Base-by-base conservation (phyloP, 306 rosid genomes). In the Rubus idaeus region DNA sequence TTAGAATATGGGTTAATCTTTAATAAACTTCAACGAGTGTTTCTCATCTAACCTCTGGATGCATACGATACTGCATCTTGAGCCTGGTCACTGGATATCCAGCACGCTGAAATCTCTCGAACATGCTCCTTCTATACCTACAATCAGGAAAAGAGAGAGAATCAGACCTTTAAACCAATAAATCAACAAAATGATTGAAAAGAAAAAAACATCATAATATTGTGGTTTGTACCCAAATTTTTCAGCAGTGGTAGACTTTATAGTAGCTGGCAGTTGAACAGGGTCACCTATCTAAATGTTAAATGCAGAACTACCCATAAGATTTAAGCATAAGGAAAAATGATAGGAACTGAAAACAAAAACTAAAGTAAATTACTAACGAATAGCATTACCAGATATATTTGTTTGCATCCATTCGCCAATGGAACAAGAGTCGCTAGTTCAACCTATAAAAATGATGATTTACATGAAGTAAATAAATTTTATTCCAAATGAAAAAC, bases 61-160 rank as follows among this genome's bases (percentile, higher is more conserved):
- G 98, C 98, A 94, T 94, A 80, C 98, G 91, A 77, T 94, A 94
- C 83, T 94, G 98, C 68, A 92, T 88, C 91, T 94, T 94, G 85
- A 94, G 88, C 98, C 91, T 94, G 78, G 88, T 91, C 61, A 91
- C 93, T 30, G 98, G 98, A 90, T 91, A 94, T 63, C 98, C 98
- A 63, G 86, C 96, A 73, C 73, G 75, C 87, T 52, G 93, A 87
- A 94, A 85, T 87, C 97, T 85, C 89, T 91, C 93, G 63, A 94
- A 94, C 88, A 94, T 84, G 82, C 98, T 94, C 63, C 77, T 90
- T 72, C 96, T 91, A 57, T 94, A 94, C 78, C 98, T 94, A 73
- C 79, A 78, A 75, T 78, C 74, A 78, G 84, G 70, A 80, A 78
- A 83, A 47, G 73, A 47, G n/a, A 40, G 53, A 78, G 39, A 40